Percentiles rank a stretch among this genome's conserved stretches.
Evolutionary conservation across 1,284 basidiomycete species (phyloP).

Genomic region (Cystobasidiaceae sp.): DNA sequence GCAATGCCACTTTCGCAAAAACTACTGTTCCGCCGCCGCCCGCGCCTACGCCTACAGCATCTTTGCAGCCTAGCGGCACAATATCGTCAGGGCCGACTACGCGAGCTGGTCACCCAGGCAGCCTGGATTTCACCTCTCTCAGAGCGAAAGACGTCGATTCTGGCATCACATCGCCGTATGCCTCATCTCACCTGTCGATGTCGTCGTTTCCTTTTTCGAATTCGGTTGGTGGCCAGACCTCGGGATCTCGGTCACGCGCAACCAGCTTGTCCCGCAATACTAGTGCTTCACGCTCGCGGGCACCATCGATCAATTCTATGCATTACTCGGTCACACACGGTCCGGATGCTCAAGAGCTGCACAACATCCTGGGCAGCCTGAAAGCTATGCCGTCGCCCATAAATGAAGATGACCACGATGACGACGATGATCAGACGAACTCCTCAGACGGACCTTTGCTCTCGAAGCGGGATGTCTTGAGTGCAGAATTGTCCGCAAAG

Average conservation of each 20-base stretch:
- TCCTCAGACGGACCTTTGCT: not conserved
- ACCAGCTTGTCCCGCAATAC: slow-evolving; percentile 19
- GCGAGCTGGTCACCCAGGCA: slow-evolving; percentile 10
- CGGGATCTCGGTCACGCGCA: slow-evolving; percentile 17
- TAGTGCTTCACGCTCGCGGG: slow-evolving; percentile 15
- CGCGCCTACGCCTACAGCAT: not conserved
- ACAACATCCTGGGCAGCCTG: slow-evolving; percentile 18
- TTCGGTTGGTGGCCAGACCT: slow-evolving; percentile 16
- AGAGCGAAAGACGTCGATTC: slow-evolving; percentile 21
- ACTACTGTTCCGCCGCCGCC: not conserved
- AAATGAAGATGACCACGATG: slow-evolving; percentile 25
- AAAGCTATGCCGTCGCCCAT: slow-evolving; percentile 27
- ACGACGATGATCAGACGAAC: not conserved
- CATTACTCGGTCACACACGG: not conserved
- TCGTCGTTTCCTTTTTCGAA: slow-evolving; percentile 26
- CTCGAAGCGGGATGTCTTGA: not conserved
- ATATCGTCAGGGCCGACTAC: slow-evolving; percentile 1
- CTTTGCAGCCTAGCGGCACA: slow-evolving; percentile 1
- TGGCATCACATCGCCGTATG: slow-evolving; percentile 7
- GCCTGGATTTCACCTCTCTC: slow-evolving; percentile 22
- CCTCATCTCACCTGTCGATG: slow-evolving; percentile 25
- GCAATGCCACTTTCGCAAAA: not conserved
- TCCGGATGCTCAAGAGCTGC: slow-evolving; percentile 24
- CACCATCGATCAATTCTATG: slow-evolving; percentile 5
- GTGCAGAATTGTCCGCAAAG: slow-evolving; percentile 1